Conservation (phyloP, 2,329 filamentous ascomycete genomes). For the Dothistroma septosporum region DNA sequence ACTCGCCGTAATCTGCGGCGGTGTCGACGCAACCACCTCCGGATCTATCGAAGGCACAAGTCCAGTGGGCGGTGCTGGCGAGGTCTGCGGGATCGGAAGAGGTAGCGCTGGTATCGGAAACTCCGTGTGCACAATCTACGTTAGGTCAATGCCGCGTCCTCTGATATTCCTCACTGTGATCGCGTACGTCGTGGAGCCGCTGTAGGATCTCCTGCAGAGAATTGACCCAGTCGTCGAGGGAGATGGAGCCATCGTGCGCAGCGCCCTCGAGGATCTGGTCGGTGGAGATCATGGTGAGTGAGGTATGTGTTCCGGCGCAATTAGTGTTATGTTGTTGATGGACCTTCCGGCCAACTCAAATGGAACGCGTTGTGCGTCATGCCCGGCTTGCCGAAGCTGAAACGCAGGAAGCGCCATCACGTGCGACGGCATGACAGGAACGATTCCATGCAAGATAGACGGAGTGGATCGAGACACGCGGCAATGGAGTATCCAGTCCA, state of each 20-base stretch:
- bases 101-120: conserved; percentile 67
- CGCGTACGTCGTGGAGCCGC: conserved; percentile 5
- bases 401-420: background rate
- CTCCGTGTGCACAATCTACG: conserved; percentile 66
- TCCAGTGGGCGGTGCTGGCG: too few species aligned
- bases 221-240: conserved; percentile 46
- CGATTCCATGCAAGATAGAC: too few species aligned
- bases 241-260: conserved; percentile 55
- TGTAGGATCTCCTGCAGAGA: conserved; percentile 24
- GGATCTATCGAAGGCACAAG: conserved; percentile 40
- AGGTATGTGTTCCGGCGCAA: conserved; percentile 23
- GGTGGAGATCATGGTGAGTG: conserved; percentile 28
- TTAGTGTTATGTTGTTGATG: background rate
- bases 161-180: background rate
- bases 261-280: conserved; percentile 54
- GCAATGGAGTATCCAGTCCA: too few species aligned
- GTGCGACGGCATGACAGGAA: background rate
- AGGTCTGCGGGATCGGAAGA: conserved; percentile 42
- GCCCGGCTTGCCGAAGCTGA: background rate
- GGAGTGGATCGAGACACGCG: too few species aligned
- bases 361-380: background rate
- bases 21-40: conserved; percentile 31
- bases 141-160: background rate
- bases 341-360: background rate
- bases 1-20: conserved; percentile 35